Base-by-base conservation (phyloP, 768 basidiomycete species). In the Boletus rubropictus region DNA sequence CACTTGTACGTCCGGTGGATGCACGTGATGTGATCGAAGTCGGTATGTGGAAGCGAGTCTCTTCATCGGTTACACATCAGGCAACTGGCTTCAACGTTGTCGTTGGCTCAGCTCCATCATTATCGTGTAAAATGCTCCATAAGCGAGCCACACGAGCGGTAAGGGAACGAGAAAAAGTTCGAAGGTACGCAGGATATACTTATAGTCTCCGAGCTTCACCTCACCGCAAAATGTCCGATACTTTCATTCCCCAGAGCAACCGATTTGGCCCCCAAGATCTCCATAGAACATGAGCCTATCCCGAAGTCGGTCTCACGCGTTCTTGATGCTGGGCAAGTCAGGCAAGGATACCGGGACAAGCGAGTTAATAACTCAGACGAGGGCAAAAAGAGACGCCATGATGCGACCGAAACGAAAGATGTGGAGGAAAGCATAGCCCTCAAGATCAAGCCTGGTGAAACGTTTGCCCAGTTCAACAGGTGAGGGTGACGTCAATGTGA, bases 401-500 rank as follows among this genome's bases (percentile, higher is more conserved):
- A 60, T 18, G 56, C 50, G 0, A 54, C 52, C 7, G 59, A 48
- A 11, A 51, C 42, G 25, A 54, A 35, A 32, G 52, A 54, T 34
- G 51, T 46, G 50, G 49, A 32, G 10, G 39, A 36, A 29, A 49
- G 27, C 47, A 40, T 60, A 61, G 56, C 61, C 53, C 58, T 82
- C 33, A 69, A 57, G 38, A 87, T 86, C 24, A 71, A 75, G 47
- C 78, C 79, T 0, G 80, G 82, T 36, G 88, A 90, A 63, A 81
- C 85, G 1, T 73, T 89, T 43, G 73, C 77, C 45, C 82, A 87
- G 67, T 90, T 89, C 63, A 84, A 88, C 62, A 72, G 79, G 87
- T 87, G 55, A 42, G 78, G 50, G 40, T 39, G 25, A 37, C 48
- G 28, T 32, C 39, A 37, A 24, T 24, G 41, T 40, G 45, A 53